Evolutionary conservation across 768 basidiomycete genomes (phyloP).

Genomic region (Boletales sp.): DNA sequence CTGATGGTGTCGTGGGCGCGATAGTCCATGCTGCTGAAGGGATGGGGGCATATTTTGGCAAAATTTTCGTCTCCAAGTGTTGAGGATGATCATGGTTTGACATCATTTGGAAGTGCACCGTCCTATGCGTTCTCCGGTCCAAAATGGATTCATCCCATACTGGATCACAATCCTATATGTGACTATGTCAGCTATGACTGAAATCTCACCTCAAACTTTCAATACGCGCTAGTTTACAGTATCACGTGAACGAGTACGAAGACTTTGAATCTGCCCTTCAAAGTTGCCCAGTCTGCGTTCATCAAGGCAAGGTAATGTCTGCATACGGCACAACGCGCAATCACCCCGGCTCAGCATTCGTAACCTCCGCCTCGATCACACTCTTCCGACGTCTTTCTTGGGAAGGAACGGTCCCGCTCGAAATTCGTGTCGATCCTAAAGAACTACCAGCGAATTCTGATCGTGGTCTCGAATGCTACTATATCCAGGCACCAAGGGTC

Average conservation of each 20-base stretch:
- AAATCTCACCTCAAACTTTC: no score
- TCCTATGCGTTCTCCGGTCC: no score
- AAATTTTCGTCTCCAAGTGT: conserved; percentile 5
- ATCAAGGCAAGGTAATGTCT: conserved; percentile 36
- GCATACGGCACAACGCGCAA: conserved; percentile 52
- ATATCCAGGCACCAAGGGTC: conserved; percentile 85
- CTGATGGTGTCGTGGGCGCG: conserved; percentile 43
- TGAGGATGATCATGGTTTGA: no score
- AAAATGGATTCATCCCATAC: no score
- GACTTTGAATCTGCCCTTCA: background rate
- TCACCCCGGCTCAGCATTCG: conserved; percentile 42
- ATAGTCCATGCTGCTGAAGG: conserved; percentile 20
- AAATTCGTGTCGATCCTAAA: conserved; percentile 84
- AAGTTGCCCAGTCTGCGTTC: background rate
- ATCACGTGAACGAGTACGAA: no score
- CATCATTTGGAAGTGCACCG: no score
- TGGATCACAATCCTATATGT: no score
- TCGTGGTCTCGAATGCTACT: conserved; percentile 87
- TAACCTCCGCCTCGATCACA: conserved; percentile 62
- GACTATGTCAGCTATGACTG: no score
- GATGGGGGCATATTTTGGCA: conserved; percentile 13
- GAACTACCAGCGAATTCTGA: conserved; percentile 89
- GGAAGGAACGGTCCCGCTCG: conserved; percentile 88
- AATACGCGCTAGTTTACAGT: no score
- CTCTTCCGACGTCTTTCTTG: conserved; percentile 86